phyloP scores from a whole-genome alignment of 495 filamentous ascomycete genomes.

The Margaritispora aquatica region DNA sequence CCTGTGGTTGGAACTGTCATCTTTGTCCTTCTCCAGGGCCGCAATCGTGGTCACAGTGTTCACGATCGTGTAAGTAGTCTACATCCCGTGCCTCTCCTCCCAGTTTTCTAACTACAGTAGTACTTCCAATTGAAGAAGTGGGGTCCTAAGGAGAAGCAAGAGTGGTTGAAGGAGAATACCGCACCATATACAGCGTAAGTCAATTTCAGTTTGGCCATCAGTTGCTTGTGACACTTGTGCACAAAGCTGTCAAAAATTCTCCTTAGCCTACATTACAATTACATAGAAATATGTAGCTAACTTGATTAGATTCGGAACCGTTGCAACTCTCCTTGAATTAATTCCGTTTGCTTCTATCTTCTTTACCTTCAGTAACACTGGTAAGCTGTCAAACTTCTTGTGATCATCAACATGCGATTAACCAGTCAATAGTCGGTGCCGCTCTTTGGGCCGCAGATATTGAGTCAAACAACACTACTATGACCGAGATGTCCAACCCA shows the following conservation, averaged over 20 bases:
- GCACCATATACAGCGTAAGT: constrained; percentile 73
- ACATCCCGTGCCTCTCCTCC: neutral
- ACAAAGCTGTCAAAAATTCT: no score
- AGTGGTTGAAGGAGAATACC: constrained; percentile 57
- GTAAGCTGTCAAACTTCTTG: constrained; percentile 24
- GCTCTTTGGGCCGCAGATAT: constrained; percentile 93
- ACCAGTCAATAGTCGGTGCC: constrained; percentile 54
- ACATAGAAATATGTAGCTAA: neutral
- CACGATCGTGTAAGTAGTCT: constrained; percentile 28
- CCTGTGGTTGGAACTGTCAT: constrained; percentile 76
- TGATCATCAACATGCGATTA: neutral
- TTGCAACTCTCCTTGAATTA: constrained; percentile 74
- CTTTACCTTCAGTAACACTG: constrained; percentile 86
- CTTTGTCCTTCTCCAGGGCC: constrained; percentile 73
- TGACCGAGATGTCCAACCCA: constrained; percentile 45
- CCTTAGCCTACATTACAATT: neutral
- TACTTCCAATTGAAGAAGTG: constrained; percentile 92
- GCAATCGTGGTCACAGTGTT: constrained; percentile 30
- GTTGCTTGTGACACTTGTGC: no score
- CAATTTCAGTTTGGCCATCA: no score
- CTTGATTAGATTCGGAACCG: constrained; percentile 65
- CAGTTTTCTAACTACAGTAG: constrained; percentile 18
- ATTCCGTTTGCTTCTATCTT: constrained; percentile 75
- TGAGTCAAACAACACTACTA: constrained; percentile 51
- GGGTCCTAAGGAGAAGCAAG: constrained; percentile 49